Base-by-base conservation (phyloP, 441 rosid genomes). In the Erodium texanum region DNA sequence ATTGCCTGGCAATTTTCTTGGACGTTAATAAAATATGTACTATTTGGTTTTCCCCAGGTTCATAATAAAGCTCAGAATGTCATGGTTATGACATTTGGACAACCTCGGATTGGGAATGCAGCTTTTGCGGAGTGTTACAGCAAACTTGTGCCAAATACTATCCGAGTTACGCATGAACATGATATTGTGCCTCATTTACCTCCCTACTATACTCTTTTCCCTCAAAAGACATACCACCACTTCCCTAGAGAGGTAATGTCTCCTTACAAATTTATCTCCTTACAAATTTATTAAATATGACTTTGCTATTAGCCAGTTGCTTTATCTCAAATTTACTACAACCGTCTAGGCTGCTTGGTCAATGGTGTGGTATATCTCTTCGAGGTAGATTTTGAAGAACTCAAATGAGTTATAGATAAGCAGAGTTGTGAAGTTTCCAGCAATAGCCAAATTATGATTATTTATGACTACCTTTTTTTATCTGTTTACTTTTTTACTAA, bases 171-270 rank as follows among this genome's bases (percentile, higher is more conserved):
- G 14, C 82, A 91, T 78, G 87, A 78, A 1, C 97, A 77, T 71
- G 99, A 94, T 76, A 88, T 91, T 3, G 97, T 94, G 34, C 97
- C 99, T 64, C 99, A 94, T 77, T 79, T 94, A 77, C 99, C 99
- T 66, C 99, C 97, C 16, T 94, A 81, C 74, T 94, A 82, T 73
- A 69, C 78, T 48, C 77, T 71, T 73, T 89, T 94, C 83, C 94
- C 97, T 1, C 84, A 82, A 12, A 94, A 92, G 85, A 92, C 99
- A 12, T 94, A 92, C 83, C 97, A 92, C 76, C 99, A 94, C 81
- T 89, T 94, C 79, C 91, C 98, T 32, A 83, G 85, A 82, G 99
- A 94, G 97, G 99, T 94, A 84, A 73, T 12, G 5, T 38, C 18
- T 64, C 10, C 66, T 52, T 66, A 50, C 36, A 59, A 15, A n/a